These are phyloP conservation scores for Hypoxylon fuscum DNA, from an alignment of 495 filamentous ascomycete genomes.

Conservation along the genomic window DNA sequence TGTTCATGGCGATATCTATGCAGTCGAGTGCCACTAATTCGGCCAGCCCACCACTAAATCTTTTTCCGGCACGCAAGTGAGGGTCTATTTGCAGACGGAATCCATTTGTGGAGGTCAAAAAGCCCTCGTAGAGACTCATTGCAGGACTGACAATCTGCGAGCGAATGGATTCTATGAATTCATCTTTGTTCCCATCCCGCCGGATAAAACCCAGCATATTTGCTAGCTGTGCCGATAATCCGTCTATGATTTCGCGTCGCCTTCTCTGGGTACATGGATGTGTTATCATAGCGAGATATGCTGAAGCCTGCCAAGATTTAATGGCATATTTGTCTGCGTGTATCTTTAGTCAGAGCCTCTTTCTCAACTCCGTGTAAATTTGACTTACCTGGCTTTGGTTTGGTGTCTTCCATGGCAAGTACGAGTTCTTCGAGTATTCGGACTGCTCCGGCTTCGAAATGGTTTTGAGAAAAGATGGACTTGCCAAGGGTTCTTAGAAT, in stretches of 20 bases:
- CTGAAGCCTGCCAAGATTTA: slow-evolving; percentile 46
- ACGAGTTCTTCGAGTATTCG: slow-evolving; percentile 37
- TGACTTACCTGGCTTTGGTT: slow-evolving; percentile 41
- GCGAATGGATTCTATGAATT: slow-evolving; percentile 10
- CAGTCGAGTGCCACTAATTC: slow-evolving; percentile 37
- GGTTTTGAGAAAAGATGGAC: slow-evolving; percentile 47
- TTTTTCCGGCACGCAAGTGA: background rate
- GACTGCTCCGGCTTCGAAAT: too few species aligned
- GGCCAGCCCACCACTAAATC: background rate
- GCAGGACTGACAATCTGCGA: slow-evolving; percentile 35
- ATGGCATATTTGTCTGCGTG: slow-evolving; percentile 47
- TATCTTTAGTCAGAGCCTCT: too few species aligned
- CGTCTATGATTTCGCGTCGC: slow-evolving; percentile 5
- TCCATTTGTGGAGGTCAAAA: slow-evolving; percentile 43
- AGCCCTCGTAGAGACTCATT: slow-evolving; percentile 40
- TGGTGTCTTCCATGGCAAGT: slow-evolving; percentile 26
- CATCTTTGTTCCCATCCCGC: slow-evolving; percentile 21
- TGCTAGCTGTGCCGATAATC: slow-evolving; percentile 28
- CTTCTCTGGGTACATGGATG: slow-evolving; percentile 28
- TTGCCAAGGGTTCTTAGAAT: slow-evolving; percentile 44
- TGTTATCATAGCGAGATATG: slow-evolving; percentile 41
- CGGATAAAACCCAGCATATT: slow-evolving; percentile 24
- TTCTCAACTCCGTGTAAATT: too few species aligned
- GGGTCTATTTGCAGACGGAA: slow-evolving; percentile 39
- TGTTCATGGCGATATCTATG: slow-evolving; percentile 43